A percentile compares a stretch with the other conserved stretches of the same genome.
These are phyloP conservation scores for Colletotrichum sp. DNA, from an alignment of 2,329 filamentous ascomycete genomes.

Conservation along the genomic window DNA sequence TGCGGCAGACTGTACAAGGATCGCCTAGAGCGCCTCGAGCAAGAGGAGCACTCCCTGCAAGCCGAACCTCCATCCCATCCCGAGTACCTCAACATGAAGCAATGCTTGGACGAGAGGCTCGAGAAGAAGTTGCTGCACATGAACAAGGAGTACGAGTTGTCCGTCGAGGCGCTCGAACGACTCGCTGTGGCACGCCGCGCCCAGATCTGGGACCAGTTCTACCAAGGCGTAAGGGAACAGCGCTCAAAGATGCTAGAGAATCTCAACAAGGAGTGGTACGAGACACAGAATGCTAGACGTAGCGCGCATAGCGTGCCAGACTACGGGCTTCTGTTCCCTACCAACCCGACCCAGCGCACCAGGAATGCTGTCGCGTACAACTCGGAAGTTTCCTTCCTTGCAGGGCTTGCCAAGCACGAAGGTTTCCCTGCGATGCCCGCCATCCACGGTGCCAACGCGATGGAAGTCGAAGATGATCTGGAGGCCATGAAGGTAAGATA, in stretches of 20 bases:
- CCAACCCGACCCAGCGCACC: constrained; percentile 77
- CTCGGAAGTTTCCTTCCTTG: constrained; percentile 88
- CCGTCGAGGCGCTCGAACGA: constrained; percentile 73
- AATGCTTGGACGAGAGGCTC: constrained; percentile 81
- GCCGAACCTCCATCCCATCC: constrained; percentile 77
- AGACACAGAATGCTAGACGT: constrained; percentile 87
- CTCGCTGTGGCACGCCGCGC: constrained; percentile 82
- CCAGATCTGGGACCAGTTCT: constrained; percentile 89
- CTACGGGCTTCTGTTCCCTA: constrained; percentile 81
- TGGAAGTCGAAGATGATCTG: constrained; percentile 85
- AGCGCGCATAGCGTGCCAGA: constrained; percentile 81
- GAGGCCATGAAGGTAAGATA: constrained; percentile 80
- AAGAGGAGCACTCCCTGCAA: constrained; percentile 66
- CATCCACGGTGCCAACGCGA: constrained; percentile 72
- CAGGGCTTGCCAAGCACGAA: constrained; percentile 91
- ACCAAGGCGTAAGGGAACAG: constrained; percentile 82
- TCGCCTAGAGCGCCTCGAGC: constrained; percentile 79
- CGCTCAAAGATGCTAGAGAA: constrained; percentile 81
- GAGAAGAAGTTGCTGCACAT: constrained; percentile 82
- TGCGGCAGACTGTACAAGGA: constrained; percentile 80
- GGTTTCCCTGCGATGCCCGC: constrained; percentile 95
- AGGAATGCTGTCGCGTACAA: constrained; percentile 91
- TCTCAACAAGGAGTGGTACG: constrained; percentile 89
- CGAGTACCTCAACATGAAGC: constrained; percentile 88
- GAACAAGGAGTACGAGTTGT: constrained; percentile 74